phyloP scores from a whole-genome alignment of 2,329 filamentous ascomycete species.

The Podosphaera fusca region DNA sequence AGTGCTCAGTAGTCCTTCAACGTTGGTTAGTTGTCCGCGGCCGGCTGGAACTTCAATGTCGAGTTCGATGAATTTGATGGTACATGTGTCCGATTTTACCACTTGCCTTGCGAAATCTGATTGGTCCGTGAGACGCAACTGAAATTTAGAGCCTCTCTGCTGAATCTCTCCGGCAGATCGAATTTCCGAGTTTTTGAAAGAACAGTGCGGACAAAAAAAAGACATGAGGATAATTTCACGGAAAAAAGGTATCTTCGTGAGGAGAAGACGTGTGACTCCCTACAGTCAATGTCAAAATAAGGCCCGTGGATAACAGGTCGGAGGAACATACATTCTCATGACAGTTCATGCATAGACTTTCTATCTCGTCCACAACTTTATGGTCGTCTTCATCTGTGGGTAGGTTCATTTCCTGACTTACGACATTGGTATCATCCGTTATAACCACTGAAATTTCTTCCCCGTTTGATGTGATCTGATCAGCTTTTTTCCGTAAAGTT shows the following conservation, averaged over 20 bases:
- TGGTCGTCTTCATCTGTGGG: conserved; percentile 21
- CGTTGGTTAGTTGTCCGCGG: conserved; percentile 74
- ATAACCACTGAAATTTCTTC: background rate
- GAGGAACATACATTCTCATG: conserved; percentile 39
- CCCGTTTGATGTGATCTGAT: conserved; percentile 22
- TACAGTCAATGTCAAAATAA: conserved; percentile 16
- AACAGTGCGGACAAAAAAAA: conserved; percentile 76
- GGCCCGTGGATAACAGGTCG: background rate
- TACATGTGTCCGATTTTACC: conserved; percentile 73
- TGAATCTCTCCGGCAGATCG: conserved; percentile 84
- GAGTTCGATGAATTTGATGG: conserved; percentile 71
- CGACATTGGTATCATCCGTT: background rate
- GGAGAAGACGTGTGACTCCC: conserved; percentile 66
- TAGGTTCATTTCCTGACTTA: background rate
- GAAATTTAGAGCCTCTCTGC: conserved; percentile 65
- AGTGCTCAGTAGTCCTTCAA: conserved; percentile 65
- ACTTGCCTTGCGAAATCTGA: conserved; percentile 68
- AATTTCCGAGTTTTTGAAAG: conserved; percentile 78
- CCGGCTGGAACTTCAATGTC: conserved; percentile 85
- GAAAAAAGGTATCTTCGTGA: conserved; percentile 90
- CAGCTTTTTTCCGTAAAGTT: conserved; percentile 36
- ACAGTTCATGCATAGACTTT: conserved; percentile 75
- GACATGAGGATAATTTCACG: conserved; percentile 95
- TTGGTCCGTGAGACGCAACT: conserved; percentile 49
- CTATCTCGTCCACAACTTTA: conserved; percentile 41